These are phyloP conservation scores for Fusarium oligoseptatum DNA, from an alignment of 2,329 filamentous ascomycete species.

Conservation along the genomic window DNA sequence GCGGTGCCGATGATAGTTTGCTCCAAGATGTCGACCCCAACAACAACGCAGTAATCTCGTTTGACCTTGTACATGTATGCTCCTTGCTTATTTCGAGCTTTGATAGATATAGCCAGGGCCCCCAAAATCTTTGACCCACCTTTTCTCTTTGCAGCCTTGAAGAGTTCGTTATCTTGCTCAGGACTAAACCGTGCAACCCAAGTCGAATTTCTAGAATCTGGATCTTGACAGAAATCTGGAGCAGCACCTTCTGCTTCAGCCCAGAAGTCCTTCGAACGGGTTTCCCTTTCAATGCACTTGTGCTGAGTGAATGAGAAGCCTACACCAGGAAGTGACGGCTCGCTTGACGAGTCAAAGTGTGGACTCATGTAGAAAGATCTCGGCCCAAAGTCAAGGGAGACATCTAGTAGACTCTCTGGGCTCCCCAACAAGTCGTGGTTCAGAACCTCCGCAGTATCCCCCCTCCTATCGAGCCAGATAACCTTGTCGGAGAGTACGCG, in stretches of 20 bases:
- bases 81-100: background rate
- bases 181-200: background rate
- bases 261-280: background rate
- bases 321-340: background rate
- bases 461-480: background rate
- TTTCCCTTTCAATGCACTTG: background rate
- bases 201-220: background rate
- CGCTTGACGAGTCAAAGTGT: background rate
- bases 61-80: background rate
- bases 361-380: background rate
- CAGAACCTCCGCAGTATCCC: background rate
- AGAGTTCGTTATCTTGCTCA: background rate
- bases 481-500: background rate
- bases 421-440: background rate
- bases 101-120: background rate
- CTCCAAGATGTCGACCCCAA: background rate
- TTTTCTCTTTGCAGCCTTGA: background rate
- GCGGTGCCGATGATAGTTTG: background rate
- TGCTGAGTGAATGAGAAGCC: background rate
- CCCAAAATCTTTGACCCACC: background rate
- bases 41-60: background rate
- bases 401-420: background rate
- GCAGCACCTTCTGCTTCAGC: background rate
- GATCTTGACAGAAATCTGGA: background rate
- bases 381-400: background rate